phyloP scores from a whole-genome alignment of 164 flowering plant species.

The Magnolia changhungtana region DNA sequence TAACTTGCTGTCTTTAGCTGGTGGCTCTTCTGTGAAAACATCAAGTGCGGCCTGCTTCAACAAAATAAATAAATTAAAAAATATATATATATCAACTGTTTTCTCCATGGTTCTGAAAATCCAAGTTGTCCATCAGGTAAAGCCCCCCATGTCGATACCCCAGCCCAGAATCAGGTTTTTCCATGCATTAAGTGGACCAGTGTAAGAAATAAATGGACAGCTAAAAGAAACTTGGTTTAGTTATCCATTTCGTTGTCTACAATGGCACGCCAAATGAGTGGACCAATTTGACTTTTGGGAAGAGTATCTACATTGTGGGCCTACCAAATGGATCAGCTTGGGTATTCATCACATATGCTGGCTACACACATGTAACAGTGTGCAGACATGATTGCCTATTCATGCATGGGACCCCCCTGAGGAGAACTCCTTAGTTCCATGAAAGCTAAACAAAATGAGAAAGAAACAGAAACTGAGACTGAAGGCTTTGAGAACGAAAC shows the following conservation, averaged over 20 bases:
- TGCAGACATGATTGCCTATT: background rate
- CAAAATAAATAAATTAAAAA: background rate
- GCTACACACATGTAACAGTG: background rate
- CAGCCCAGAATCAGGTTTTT: background rate
- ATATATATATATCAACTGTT: background rate
- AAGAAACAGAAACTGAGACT: background rate
- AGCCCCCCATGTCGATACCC: background rate
- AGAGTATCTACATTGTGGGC: background rate
- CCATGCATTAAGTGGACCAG: background rate
- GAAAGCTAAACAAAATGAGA: no score
- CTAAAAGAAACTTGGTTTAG: background rate
- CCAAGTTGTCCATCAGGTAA: background rate
- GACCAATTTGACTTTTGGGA: background rate
- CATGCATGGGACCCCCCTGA: background rate
- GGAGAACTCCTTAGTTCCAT: background rate
- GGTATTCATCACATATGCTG: background rate
- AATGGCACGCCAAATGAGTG: background rate
- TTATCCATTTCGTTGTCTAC: background rate
- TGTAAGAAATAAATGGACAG: background rate
- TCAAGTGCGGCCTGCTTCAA: conserved; percentile 73
- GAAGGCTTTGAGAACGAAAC: background rate
- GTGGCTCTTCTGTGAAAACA: conserved; percentile 81
- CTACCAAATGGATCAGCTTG: background rate
- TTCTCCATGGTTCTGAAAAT: background rate
- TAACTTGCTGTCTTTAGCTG: conserved; percentile 55